Percentiles rank a stretch among this genome's conserved stretches.
Evolutionary conservation across 2,329 filamentous ascomycete species (phyloP).

Genomic region (Alternaria hordeiaustralica): DNA sequence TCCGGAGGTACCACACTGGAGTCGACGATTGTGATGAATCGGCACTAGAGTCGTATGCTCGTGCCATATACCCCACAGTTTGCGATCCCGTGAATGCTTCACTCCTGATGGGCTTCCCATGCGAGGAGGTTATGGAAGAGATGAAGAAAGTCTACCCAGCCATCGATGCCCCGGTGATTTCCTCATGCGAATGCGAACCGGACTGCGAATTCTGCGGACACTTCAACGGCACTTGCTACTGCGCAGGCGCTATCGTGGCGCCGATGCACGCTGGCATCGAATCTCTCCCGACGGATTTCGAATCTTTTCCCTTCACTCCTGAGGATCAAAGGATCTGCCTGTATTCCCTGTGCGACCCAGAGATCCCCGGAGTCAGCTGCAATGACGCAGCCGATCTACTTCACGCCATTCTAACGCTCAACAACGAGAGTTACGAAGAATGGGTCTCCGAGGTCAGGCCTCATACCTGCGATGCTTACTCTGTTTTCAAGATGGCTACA

Average conservation of each 20-base stretch:
- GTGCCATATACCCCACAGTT: not conserved
- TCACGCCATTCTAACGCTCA: not conserved
- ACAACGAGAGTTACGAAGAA: not conserved
- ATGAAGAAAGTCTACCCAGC: not conserved
- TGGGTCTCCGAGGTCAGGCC: not conserved
- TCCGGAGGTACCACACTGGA: conserved; percentile 5
- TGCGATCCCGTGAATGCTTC: conserved; percentile 3
- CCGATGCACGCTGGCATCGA: not conserved
- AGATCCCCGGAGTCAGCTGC: not conserved
- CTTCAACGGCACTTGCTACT: not conserved
- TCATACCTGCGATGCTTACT: not conserved
- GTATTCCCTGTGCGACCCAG: not conserved
- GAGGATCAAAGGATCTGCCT: not conserved
- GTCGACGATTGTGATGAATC: conserved; percentile 5
- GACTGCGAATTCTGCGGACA: not conserved
- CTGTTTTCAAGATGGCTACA: not conserved
- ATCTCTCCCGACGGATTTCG: not conserved
- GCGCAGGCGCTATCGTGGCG: not conserved
- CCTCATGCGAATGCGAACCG: not conserved
- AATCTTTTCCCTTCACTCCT: not conserved
- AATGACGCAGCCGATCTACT: not conserved
- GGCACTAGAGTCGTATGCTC: not conserved
- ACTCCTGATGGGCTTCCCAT: conserved; percentile 5
- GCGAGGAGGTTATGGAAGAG: conserved; percentile 1
- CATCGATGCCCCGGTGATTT: not conserved